Base-by-base conservation (phyloP, 2,329 filamentous ascomycete genomes). In the Fusarium sacchari region DNA sequence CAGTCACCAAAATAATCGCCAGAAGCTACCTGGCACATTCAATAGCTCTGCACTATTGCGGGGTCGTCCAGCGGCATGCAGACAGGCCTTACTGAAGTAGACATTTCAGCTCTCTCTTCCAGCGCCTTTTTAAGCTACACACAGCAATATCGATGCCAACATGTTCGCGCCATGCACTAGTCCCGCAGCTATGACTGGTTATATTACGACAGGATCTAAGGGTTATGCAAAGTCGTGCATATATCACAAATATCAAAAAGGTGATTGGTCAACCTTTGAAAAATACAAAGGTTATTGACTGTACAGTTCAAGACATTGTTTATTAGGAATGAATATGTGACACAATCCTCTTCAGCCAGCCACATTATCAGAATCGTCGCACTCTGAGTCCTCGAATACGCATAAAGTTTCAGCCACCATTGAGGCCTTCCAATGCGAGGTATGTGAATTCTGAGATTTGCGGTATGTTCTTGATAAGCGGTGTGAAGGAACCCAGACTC, bases 121-220 rank as follows among this genome's bases (percentile, higher is more conserved):
- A 5, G 12, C 42, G 42, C 42, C 42, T 18, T 43, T 0, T 43
- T 43, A 30, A 30, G 10, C 30, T 30, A 12, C 30, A 30, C 14
- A 36, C 15, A 36, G 18, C 4, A 20, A 39, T 20, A 39, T 39
- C 11, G 37, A 39, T 20, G 3, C 18, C 11, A 7, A 22, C 20
- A 12, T 7, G 37, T n/a, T 42, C 39, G 22, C n/a, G 2, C 1
- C 39, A n/a, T n/a, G 22, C 13, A n/a, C n/a, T 3, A n/a, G n/a
- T n/a, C 8, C 39, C 15, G 9, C 22, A 6, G 7, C 22, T n/a
- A 5, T 10, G 15, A 43, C 18, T 26, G 42, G n/a, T 17, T 24
- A n/a, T 11, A 1, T 12, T 24, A 0, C 11, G 6, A 8, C 2
- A 12, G 11, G 6, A 24, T 43, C 10, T 43, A n/a, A 11, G 11